A percentile compares a stretch with the other conserved stretches of the same genome.
Evolutionary conservation across 441 rosid genomes (phyloP).

Genomic region (Bocquillonia castaneifolia): DNA sequence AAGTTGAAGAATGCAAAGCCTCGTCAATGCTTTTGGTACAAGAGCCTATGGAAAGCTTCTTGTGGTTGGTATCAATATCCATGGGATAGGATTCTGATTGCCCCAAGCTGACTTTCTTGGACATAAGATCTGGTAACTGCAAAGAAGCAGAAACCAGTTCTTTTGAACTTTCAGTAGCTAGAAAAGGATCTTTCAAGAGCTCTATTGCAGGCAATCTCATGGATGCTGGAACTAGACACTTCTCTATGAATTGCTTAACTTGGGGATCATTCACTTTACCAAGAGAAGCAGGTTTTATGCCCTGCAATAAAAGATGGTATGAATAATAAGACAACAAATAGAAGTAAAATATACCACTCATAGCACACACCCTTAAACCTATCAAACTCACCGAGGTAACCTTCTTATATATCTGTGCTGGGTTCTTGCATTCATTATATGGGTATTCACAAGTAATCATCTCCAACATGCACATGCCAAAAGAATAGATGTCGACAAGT

Average conservation of each 20-base stretch:
- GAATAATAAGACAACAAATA: not conserved
- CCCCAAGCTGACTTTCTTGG: conserved; percentile 27
- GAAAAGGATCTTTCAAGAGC: conserved; percentile 70
- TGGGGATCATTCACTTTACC: conserved; percentile 61
- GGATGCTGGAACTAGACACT: conserved; percentile 72
- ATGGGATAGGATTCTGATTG: conserved; percentile 45
- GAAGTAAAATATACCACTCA: not conserved
- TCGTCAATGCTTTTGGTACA: conserved; percentile 34
- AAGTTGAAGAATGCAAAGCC: conserved; percentile 25
- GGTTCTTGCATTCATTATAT: conserved; percentile 68
- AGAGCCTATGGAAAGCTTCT: conserved; percentile 40
- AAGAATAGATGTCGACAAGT: conserved; percentile 77
- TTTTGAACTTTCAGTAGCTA: conserved; percentile 44
- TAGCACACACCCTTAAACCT: not conserved
- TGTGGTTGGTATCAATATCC: conserved; percentile 52
- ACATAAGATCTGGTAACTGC: conserved; percentile 27
- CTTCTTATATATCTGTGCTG: conserved; percentile 78
- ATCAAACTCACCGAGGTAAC: conserved; percentile 56
- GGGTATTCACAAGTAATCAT: conserved; percentile 80
- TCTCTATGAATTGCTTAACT: conserved; percentile 72
- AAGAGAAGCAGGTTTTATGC: conserved; percentile 73
- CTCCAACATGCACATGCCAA: conserved; percentile 85
- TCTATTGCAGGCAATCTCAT: conserved; percentile 58
- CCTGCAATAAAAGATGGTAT: conserved; percentile 34
- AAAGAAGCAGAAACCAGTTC: conserved; percentile 25